Conservation (phyloP, 352 stramenopile genomes). For the Globisporangium spinosum region DNA sequence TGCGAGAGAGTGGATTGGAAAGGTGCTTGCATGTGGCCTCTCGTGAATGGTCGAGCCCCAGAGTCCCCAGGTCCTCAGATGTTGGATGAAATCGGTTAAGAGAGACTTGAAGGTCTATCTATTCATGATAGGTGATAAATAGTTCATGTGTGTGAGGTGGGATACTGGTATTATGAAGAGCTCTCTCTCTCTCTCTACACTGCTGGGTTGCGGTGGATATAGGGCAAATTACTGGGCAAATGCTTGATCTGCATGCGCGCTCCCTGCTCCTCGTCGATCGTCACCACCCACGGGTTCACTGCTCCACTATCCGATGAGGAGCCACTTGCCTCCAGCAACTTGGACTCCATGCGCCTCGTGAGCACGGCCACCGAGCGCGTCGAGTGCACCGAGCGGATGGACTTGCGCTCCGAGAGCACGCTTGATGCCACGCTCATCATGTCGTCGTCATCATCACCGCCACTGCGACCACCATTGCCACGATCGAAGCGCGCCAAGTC, state of each 20-base stretch:
- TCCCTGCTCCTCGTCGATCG: conserved; percentile 88
- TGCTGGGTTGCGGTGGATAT: conserved; percentile 93
- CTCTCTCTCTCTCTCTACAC: conserved; percentile 40
- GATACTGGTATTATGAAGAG: neutral
- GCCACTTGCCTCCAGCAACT: conserved; percentile 35
- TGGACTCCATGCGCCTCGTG: conserved; percentile 67
- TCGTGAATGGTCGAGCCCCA: neutral
- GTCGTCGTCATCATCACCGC: conserved; percentile 53
- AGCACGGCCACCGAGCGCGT: conserved; percentile 73
- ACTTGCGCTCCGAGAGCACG: conserved; percentile 86
- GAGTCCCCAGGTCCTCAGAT: neutral
- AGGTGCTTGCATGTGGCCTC: neutral
- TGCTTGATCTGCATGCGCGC: conserved; percentile 86
- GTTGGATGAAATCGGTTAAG: neutral
- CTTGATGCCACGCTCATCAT: conserved; percentile 59
- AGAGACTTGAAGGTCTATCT: neutral
- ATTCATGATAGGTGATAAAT: neutral
- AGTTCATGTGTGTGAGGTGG: neutral
- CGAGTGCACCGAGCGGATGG: conserved; percentile 82
- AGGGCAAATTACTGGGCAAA: conserved; percentile 89
- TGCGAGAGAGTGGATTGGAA: neutral
- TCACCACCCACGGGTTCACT: conserved; percentile 82
- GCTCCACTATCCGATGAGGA: conserved; percentile 22
- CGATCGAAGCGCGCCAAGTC: conserved; percentile 46
- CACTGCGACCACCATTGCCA: conserved; percentile 8